A percentile compares a stretch with the other conserved stretches of the same genome.
Evolutionary conservation across 2,329 filamentous ascomycete genomes (phyloP).

Genomic region (Cryphonectria carpinicola): DNA sequence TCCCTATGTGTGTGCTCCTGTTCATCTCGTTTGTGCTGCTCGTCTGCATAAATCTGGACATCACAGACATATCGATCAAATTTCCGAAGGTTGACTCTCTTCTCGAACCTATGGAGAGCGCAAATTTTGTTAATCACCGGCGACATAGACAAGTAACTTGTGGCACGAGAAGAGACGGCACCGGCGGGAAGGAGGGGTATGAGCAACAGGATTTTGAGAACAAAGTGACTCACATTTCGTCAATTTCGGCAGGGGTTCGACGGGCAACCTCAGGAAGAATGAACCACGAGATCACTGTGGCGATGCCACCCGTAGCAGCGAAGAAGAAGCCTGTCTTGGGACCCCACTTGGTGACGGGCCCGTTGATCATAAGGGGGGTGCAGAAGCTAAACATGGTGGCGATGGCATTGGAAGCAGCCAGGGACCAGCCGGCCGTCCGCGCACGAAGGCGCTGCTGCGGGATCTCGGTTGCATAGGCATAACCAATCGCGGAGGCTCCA

Average conservation of each 20-base stretch:
- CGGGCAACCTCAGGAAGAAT: conserved; percentile 42
- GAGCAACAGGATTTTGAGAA: neutral
- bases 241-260: conserved; percentile 43
- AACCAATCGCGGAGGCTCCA: conserved; percentile 47
- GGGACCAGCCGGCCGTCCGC: conserved; percentile 41
- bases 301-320: conserved; percentile 39
- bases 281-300: conserved; percentile 41
- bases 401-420: conserved; percentile 45
- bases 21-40: conserved; percentile 24
- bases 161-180: too few species aligned
- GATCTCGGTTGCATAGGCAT: conserved; percentile 47
- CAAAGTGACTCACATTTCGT: conserved; percentile 41
- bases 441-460: conserved; percentile 46
- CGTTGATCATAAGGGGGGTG: conserved; percentile 50
- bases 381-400: conserved; percentile 50
- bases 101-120: conserved; percentile 34
- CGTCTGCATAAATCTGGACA: conserved; percentile 37
- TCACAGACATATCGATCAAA: conserved; percentile 43
- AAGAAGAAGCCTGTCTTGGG: conserved; percentile 51
- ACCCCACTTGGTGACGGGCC: conserved; percentile 41
- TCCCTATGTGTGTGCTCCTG: neutral
- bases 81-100: conserved; percentile 41
- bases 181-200: neutral
- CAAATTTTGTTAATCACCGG: neutral
- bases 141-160: neutral